Base-by-base conservation (phyloP, 108 stramenopile genomes). In the Nannochloropsis salina region DNA sequence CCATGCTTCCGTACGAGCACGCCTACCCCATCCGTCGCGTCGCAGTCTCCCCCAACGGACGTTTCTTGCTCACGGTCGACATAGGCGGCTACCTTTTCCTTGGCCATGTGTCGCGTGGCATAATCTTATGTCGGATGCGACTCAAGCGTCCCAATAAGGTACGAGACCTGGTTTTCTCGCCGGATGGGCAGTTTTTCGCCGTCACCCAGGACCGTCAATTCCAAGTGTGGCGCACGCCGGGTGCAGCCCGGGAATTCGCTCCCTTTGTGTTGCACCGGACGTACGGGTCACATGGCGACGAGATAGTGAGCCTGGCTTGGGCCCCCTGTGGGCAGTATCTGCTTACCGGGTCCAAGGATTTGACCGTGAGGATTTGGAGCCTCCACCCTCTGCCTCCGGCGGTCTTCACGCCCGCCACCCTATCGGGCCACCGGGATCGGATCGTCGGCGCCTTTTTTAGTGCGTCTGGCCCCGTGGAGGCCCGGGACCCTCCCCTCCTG, bases 181-280 rank as follows among this genome's bases (percentile, higher is more conserved):
- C 82, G 15, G 82, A 82, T 82, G 82, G 43, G 42, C 42, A 82
- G 18, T 82, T 15, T 82, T 43, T 82, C 15, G 82, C 82, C 18
- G 18, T 82, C 18, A 82, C 82, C 42, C 43, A 82, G 15, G 82
- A 43, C 10, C 82, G 43, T 15, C 42, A 43, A 15, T 82, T 42
- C 43, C 82, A 82, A 43, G 42, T 82, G 18, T 82, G 82, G 82
- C 42, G 82, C 12, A 82, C 82, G 12, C 82, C 82, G 12, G 82
- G 82, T 10, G 43, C 43, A 15, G 42, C 42, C 43, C 42, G 82
- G 82, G 82, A 82, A 82, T 82, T 82, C 82, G 82, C 82, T 10
- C 82, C 82, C 1, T 82, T 82, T 42, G 82, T 82, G 10, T 82
- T 82, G 43, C 43, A 42, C 18, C 82, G 82, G 42, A 42, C 42